phyloP scores from a whole-genome alignment of 129 eudicot genomes.

The Deinandra increscens region DNA sequence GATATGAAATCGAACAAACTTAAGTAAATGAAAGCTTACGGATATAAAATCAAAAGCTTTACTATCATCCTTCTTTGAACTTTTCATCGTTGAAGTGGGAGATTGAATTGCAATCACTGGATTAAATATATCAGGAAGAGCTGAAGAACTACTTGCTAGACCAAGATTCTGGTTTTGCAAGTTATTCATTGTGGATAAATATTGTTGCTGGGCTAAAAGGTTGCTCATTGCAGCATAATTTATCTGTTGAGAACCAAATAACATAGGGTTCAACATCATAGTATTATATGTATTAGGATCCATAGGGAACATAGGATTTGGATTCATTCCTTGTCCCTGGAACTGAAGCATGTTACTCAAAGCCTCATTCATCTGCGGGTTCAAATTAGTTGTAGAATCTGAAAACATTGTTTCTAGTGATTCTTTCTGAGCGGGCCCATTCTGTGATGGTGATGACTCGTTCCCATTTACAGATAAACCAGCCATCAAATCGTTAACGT shows the following conservation, averaged over 20 bases:
- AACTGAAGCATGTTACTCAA: constrained; percentile 43
- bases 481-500: constrained; percentile 67
- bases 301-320: constrained; percentile 53
- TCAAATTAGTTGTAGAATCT: constrained; percentile 34
- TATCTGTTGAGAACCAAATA: constrained; percentile 62
- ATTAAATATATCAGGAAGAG: constrained; percentile 82
- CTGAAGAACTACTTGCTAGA: constrained; percentile 44
- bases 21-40: constrained; percentile 44
- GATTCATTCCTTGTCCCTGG: constrained; percentile 48
- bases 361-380: constrained; percentile 39
- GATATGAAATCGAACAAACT: constrained; percentile 4
- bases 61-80: constrained; percentile 76
- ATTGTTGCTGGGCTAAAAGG: constrained; percentile 77
- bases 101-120: constrained; percentile 55
- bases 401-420: constrained; percentile 29
- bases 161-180: constrained; percentile 51
- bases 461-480: constrained; percentile 55
- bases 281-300: constrained; percentile 54
- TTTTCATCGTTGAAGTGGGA: constrained; percentile 61
- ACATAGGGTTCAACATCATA: constrained; percentile 57
- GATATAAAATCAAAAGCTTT: constrained; percentile 96
- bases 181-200: constrained; percentile 70
- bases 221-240: constrained; percentile 70
- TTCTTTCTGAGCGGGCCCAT: constrained; percentile 20
- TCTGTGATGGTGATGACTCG: constrained; percentile 36